Percentiles rank a stretch among this genome's conserved stretches.
Conservation (phyloP, 2,329 filamentous ascomycete species). For the Fusarium veterinarium region DNA sequence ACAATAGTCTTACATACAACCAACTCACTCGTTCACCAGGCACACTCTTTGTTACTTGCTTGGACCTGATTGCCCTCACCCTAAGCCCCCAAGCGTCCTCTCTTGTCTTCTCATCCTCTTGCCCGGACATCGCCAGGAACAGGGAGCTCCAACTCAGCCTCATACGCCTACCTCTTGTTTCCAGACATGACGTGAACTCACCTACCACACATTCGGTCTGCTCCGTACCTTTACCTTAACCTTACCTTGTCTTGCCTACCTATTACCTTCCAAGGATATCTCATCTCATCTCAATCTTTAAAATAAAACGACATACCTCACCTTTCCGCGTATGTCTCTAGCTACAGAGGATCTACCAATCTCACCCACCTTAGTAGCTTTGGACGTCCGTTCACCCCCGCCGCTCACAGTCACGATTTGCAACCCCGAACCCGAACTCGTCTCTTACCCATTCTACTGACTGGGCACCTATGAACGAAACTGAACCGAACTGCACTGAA, state of each 20-base stretch:
- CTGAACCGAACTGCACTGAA: background rate
- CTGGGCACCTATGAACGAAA: background rate
- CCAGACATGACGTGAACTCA: conserved; percentile 50
- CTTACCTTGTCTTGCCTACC: background rate
- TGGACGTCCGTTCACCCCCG: conserved; percentile 27
- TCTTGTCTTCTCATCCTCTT: background rate
- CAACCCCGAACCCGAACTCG: conserved; percentile 7
- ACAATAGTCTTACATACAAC: background rate
- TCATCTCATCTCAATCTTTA: background rate
- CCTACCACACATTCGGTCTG: conserved; percentile 16
- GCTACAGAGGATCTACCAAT: conserved; percentile 7
- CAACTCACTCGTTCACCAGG: background rate
- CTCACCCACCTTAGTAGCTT: conserved; percentile 13
- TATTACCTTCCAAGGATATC: background rate
- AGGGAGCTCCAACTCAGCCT: conserved; percentile 28
- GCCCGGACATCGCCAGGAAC: conserved; percentile 30
- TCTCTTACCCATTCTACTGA: background rate
- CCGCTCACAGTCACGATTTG: conserved; percentile 28
- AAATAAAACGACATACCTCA: background rate
- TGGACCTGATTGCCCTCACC: background rate
- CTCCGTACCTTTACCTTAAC: conserved; percentile 13
- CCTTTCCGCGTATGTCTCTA: background rate
- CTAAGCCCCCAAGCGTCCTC: background rate
- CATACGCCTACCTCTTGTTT: conserved; percentile 11
- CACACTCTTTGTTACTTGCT: background rate